Conservation (phyloP, 441 rosid genomes). For the Adansonia grandidieri region DNA sequence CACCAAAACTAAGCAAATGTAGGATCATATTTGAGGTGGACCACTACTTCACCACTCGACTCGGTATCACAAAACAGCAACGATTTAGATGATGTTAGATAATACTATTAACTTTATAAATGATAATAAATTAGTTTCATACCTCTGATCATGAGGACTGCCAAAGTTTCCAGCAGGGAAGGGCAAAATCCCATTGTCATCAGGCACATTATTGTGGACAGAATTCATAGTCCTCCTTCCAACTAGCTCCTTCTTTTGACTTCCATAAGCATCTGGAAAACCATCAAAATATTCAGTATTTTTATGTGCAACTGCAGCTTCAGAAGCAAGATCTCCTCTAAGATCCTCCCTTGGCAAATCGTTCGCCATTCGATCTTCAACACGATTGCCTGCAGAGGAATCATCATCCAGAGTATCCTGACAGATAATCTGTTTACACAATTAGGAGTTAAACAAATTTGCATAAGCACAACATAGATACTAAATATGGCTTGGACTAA, state of each 20-base stretch:
- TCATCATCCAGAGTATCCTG: slow-evolving; percentile 67
- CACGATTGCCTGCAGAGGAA: slow-evolving; percentile 52
- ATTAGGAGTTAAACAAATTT: slow-evolving; percentile 38
- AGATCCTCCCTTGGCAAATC: slow-evolving; percentile 44
- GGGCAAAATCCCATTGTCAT: slow-evolving; percentile 48
- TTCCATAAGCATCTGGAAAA: slow-evolving; percentile 42
- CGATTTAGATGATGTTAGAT: background rate
- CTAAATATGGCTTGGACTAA: slow-evolving; percentile 16
- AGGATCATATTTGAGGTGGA: background rate
- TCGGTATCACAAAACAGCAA: slow-evolving; percentile 2
- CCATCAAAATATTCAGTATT: slow-evolving; percentile 46
- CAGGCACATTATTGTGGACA: slow-evolving; percentile 47
- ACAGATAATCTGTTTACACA: slow-evolving; percentile 73
- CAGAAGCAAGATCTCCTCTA: slow-evolving; percentile 42
- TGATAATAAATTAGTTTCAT: slow-evolving; percentile 21
- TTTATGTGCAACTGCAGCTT: slow-evolving; percentile 37
- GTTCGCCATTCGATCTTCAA: slow-evolving; percentile 38
- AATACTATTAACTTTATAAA: background rate
- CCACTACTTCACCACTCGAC: background rate
- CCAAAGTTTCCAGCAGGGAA: slow-evolving; percentile 41
- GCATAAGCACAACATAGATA: slow-evolving; percentile 24
- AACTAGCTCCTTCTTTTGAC: slow-evolving; percentile 47
- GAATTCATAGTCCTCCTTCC: slow-evolving; percentile 44
- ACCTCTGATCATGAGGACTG: slow-evolving; percentile 56
- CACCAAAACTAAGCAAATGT: slow-evolving; percentile 1